phyloP scores from a whole-genome alignment of 148 eudicot species.

The Nepenthes mirabilis region DNA sequence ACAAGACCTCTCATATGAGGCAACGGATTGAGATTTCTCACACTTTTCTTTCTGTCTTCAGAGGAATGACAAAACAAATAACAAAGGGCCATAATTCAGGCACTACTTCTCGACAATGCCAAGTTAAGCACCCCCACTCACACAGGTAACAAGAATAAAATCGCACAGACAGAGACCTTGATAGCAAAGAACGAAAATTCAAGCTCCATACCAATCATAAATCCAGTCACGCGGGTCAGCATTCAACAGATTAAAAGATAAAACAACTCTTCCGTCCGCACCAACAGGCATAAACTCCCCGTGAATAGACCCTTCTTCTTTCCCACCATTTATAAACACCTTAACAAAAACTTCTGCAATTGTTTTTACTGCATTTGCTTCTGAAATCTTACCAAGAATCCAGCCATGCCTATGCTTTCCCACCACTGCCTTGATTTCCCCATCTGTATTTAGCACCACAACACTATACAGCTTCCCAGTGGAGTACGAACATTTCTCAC shows the following conservation, averaged over 20 bases:
- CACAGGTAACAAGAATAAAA: too few relatives aligned
- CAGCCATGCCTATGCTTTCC: slow-evolving; percentile 92
- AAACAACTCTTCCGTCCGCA: slow-evolving; percentile 84
- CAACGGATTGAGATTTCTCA: too few relatives aligned
- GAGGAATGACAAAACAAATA: too few relatives aligned
- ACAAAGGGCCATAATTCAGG: too few relatives aligned
- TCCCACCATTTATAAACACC: slow-evolving; percentile 74
- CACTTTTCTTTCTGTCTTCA: too few relatives aligned
- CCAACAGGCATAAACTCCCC: slow-evolving; percentile 99
- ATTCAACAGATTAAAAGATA: slow-evolving; percentile 90
- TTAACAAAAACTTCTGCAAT: slow-evolving; percentile 70
- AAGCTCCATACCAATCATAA: slow-evolving; percentile 71
- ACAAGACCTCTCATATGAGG: too few relatives aligned
- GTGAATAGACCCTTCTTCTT: slow-evolving; percentile 60
- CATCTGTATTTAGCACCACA: slow-evolving; percentile 50
- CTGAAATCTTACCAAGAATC: slow-evolving; percentile 57
- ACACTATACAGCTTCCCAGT: slow-evolving; percentile 55
- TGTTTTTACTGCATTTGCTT: slow-evolving; percentile 44
- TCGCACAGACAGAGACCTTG: too few relatives aligned
- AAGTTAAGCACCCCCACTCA: too few relatives aligned
- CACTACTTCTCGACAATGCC: too few relatives aligned
- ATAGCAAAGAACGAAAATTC: slow-evolving; percentile 1
- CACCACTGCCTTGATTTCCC: slow-evolving; percentile 59
- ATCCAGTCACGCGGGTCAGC: slow-evolving; percentile 83
- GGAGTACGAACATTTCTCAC: slow-evolving; percentile 14